These are phyloP conservation scores for Nothophoma quercina DNA, from an alignment of 2,329 filamentous ascomycete species.

Conservation along the genomic window DNA sequence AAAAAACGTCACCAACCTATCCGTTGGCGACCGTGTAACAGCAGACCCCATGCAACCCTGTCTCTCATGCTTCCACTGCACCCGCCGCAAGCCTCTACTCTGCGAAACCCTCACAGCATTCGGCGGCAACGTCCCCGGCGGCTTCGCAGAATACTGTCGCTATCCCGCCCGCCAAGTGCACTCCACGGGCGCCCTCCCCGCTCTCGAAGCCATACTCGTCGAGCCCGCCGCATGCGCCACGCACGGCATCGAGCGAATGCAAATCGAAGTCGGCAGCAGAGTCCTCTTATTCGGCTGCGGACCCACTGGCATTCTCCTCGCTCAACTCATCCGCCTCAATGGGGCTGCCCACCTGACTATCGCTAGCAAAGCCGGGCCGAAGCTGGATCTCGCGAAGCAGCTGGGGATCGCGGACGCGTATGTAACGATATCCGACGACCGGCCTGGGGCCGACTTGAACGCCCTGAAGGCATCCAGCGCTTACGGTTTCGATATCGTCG, in stretches of 20 bases:
- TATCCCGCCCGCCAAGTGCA: conserved; percentile 67
- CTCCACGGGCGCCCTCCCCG: conserved; percentile 70
- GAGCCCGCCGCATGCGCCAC: conserved; percentile 76
- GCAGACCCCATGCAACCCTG: conserved; percentile 72
- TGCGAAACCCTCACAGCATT: conserved; percentile 75
- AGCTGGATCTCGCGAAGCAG: conserved; percentile 70
- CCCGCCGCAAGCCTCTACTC: conserved; percentile 70
- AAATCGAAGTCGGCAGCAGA: conserved; percentile 69
- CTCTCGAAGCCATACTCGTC: conserved; percentile 73
- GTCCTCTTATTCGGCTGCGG: conserved; percentile 73
- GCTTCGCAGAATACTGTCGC: conserved; percentile 74
- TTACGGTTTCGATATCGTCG: conserved; percentile 76
- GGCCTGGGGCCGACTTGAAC: conserved; percentile 57
- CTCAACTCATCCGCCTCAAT: conserved; percentile 69
- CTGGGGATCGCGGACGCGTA: conserved; percentile 59
- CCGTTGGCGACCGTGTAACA: conserved; percentile 68
- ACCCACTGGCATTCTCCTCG: conserved; percentile 70
- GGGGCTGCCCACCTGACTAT: conserved; percentile 73
- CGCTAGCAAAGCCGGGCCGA: conserved; percentile 72
- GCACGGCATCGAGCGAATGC: conserved; percentile 74
- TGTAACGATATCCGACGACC: conserved; percentile 50
- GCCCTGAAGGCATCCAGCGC: conserved; percentile 70
- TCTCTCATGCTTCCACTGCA: conserved; percentile 77
- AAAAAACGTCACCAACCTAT: conserved; percentile 66
- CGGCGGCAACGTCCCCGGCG: conserved; percentile 72